Percentiles rank a stretch among this genome's conserved stretches.
Conservation (phyloP, 2,329 filamentous ascomycete species). For the Domatiomyces globalis region DNA sequence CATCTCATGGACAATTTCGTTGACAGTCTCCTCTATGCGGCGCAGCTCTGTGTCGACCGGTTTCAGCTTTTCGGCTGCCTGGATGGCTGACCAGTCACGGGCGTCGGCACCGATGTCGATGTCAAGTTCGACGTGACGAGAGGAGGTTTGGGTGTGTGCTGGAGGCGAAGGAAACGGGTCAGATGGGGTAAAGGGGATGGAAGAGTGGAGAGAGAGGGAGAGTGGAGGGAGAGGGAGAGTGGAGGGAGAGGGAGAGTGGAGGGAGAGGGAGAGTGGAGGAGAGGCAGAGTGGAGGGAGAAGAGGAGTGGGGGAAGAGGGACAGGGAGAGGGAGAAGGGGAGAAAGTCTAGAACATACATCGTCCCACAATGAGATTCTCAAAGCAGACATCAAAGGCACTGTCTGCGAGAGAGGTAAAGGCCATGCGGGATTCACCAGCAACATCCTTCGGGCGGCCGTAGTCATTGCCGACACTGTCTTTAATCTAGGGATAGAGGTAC, state of each 20-base stretch:
- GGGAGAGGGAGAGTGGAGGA: neutral
- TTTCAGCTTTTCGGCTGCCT: constrained; percentile 94
- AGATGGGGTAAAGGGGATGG: constrained; percentile 2
- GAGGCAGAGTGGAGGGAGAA: constrained; percentile 1
- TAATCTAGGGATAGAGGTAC: constrained; percentile 49
- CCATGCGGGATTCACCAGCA: constrained; percentile 77
- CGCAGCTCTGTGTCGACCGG: constrained; percentile 89
- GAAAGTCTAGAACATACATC: constrained; percentile 41
- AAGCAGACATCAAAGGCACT: constrained; percentile 95
- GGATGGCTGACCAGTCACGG: constrained; percentile 94
- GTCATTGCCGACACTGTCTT: constrained; percentile 88
- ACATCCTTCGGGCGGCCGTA: constrained; percentile 86
- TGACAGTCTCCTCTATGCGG: constrained; percentile 78
- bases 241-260: neutral
- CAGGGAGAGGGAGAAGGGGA: neutral
- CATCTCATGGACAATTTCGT: constrained; percentile 85
- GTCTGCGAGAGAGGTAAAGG: constrained; percentile 85
- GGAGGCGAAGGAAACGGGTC: constrained; percentile 1
- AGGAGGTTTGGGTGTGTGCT: constrained; percentile 30
- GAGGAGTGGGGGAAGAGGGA: neutral
- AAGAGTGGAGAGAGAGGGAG: neutral
- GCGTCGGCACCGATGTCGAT: constrained; percentile 94
- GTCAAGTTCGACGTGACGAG: constrained; percentile 74
- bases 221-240: neutral
- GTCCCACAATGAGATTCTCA: constrained; percentile 58